Base-by-base conservation (phyloP, 2,329 filamentous ascomycete genomes). In the Ilyonectria destructans region DNA sequence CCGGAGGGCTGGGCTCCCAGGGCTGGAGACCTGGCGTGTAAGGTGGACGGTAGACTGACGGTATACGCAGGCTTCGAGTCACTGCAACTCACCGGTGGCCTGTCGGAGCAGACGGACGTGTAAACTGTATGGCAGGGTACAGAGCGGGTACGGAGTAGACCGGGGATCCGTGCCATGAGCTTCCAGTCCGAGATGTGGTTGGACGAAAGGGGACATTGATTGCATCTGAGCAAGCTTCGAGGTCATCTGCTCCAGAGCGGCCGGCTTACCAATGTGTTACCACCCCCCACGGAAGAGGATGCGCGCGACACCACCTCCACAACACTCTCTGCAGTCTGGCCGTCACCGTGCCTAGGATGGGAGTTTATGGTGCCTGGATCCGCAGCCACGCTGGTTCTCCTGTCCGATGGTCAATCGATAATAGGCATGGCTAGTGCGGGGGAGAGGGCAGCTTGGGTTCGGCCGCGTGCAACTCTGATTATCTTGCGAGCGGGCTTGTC, bases 321-420 rank as follows among this genome's bases (percentile, higher is more conserved):
- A 55, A 62, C 59, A 58, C 40, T 64, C 26, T 48, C 35, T 67
- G 64, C 54, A 61, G 58, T 56, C 51, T 56, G 58, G 51, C n/a
- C 54, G 59, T 49, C 54, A 54, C 37, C 37, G 58, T 67, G 64
- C 64, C 63, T 57, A 66, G 58, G 58, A 62, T 62, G 54, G 45
- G 15, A 60, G 54, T 59, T 67, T 64, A 71, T 72, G 72, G 74
- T 75, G 71, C 74, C 74, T 75, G 74, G 69, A 74, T 75, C 66
- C 74, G 56, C 65, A 68, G 65, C 65, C 65, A 65, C 56, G 56
- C 49, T 65, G 55, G 35, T 60, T 59, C 55, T 58, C 63, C 66
- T 72, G 63, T 60, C 56, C 54, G 58, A 67, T 74, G 70, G 70
- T 62, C 65, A 70, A 62, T 75, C 55, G 60, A 74, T 67, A 65